Evolutionary conservation across 352 stramenopile species (phyloP), one percentile per base, ranked within the genome.

Genomic region (Pythium utonaiense): DNA sequence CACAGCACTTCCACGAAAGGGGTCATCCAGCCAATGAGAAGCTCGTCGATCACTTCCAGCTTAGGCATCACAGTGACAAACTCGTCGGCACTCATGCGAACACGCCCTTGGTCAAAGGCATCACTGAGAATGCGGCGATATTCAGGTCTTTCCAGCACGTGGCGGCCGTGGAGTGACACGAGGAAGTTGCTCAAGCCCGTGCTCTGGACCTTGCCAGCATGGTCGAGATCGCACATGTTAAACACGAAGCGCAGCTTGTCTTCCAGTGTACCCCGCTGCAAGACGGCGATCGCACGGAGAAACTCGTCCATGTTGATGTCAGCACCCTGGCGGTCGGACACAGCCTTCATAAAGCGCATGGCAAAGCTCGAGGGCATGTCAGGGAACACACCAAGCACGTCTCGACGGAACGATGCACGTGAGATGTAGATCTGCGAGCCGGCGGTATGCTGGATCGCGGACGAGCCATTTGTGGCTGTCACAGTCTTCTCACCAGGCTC

Each of bases 281-380:
- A 64, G 49, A 95, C 90, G 9, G 84, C 86, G 17, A 94, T 74
- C 1, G 84, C 80, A 14, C 83, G 84, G 17, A 95, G 50, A 47
- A 95, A 94, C 58, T 95, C 86, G 55, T 95, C 86, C 84, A 95
- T 93, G 41, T 91, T 91, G 62, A 95, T 91, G 60, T 95, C 86
- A 0, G 82, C 77, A 19, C 82, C 78, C 65, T 92, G 83, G 8
- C 83, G 86, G 34, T 95, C 86, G 0, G 80, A 91, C 38, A 95
- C 76, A 1, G 83, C 84, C 62, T 95, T 95, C 78, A 94, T 93
- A 53, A 95, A 91, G 3, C 86, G 75, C 81, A 95, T 93, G 9
- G 84, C 84, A 60, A 95, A 94, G 57, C 81, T 94, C 24, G 86
- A 95, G 13, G 86, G 86, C 79, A 95, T 95, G 36, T 93, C 84